Evolutionary conservation across 1,284 basidiomycete genomes (phyloP), one percentile per base, ranked within the genome.

Genomic region (Rhodotorula mucilaginosa): DNA sequence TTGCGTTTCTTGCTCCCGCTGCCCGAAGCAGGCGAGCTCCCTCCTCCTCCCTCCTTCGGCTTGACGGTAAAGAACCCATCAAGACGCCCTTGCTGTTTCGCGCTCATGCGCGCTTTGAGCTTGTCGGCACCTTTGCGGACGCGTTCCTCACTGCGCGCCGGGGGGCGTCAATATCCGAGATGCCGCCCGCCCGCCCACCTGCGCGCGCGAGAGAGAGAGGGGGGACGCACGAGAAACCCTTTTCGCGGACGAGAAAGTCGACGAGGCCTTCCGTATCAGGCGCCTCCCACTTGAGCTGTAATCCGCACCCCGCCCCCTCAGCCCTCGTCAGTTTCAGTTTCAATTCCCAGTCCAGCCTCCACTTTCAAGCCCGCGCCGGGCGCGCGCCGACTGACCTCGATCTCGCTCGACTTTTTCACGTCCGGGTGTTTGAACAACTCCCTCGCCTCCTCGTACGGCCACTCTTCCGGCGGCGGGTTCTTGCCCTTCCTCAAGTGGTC

Each of bases 371-470:
- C 48, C 21, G n/a, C 52, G 5, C 21, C n/a, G 21, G 58, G 39
- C 5, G 12, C 26, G 48, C 49, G 23, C 34, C 6, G 16, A 81
- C 84, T 61, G 75, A 94, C 93, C 82, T 97, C 91, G n/a, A 97
- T 80, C 76, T 97, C 86, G 61, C 90, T 88, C 2, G 92, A 91
- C 59, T 92, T 90, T 15, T 88, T 84, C 18, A 98, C 95, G 73
- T 97, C 92, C 4, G 96, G 97, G 56, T 89, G 87, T 80, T 89
- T 82, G 80, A 99, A 99, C 52, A 99, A 81, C 80, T 89, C 86
- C 82, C 95, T 93, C 44, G 96, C 97, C 74, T 93, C 91, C 81
- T 96, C 88, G 90, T 92, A 98, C 46, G 93, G 93, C 94, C 94
- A 99, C 71, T 93, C 88, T 64, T 97, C 94, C 0, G 96, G 96